Base-by-base conservation (phyloP, 805 yeast genomes). In the Starmerella riodocensis region DNA sequence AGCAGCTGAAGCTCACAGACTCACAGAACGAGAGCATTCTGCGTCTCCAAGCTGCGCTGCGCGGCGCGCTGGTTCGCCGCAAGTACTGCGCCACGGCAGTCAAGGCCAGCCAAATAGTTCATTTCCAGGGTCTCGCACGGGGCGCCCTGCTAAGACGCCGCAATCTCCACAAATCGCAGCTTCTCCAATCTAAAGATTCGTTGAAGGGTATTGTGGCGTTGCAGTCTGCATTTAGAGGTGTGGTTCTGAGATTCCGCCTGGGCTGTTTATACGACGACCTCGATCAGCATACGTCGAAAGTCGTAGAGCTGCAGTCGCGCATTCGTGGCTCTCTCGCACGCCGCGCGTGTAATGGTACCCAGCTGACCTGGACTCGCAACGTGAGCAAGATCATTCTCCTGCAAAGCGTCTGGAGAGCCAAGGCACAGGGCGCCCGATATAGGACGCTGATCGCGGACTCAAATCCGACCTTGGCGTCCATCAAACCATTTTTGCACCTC, bases 391-490 rank as follows among this genome's bases (percentile, higher is more conserved):
- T 91, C 13, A 64, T 83, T 45, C 71, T 66, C 51, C 71, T 86
- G 14, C 98, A 91, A 61, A 76, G 84, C 35, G 64, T 65, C 28
- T 68, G 88, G 40, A 70, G 85, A 41, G 76, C 84, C 24, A 65
- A 69, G 48, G 70, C 73, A 39, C 77, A 78, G 42, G 77, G 77
- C 11, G 67, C 64, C 25, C 91, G 94, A 1, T 91, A 83, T 59
- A 71, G 70, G 43, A 71, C 81, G 2, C 63, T 91, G 41, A 71
- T 82, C 35, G 69, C 71, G 8, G 74, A 71, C 56, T 70, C 69
- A 28, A 77, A 80, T 51, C 96, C 97, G 0, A 80, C 93, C 0
- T 60, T 91, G 35, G 61, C 76, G 24, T 80, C 83, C 0, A 76
- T 91, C 19, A 71, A 75, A 50, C 76, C 74, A 41, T 91, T 85